Evolutionary conservation across 345 rosid species (phyloP), one percentile per base, ranked within the genome.

Genomic region (Eucalyptus curtisii): DNA sequence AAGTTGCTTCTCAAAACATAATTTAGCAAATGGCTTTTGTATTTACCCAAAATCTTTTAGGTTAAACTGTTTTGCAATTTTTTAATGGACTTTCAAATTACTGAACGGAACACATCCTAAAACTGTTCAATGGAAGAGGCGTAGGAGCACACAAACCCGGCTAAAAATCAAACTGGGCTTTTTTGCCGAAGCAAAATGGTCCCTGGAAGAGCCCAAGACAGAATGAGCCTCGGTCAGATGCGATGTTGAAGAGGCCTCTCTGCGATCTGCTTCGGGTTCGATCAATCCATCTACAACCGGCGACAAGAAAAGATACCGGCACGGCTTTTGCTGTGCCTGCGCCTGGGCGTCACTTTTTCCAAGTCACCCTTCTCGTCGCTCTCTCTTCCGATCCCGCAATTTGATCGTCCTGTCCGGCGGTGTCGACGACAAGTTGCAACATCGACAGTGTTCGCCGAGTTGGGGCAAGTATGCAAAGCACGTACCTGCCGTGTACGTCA

Each of bases 31-130:
- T 10, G 10, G 0, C 1, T 52, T 52, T 20, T 52, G 57, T 8
- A 52, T 52, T 52, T 52, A 52, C 0, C 24, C 9, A 50, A 50
- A 50, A 50, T 50, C 1, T 2, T 50, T 50, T 50, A 50, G 22
- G 1, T 17, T 50, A 52, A 52, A 1, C 2, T 19, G 0, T 7
- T 52, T 52, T 7, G 24, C 24, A 52, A 19, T 52, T 1, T 52
- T 25, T 20, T 3, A 8, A 4, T 7, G 25, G 25, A 1, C 10
- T 52, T 52, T 7, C 10, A 52, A 52, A 52, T 7, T 52, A 20
- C 5, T 52, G 5, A 52, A 52, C 0, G 0, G 24, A 52, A 52
- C 1, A 10, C 57, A 52, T 52, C 57, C 57, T 52, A 52, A 19
- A 3, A 76, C 27, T 37, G 27, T 40, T 76, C 14, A 20, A 37